Conservation (phyloP, 352 stramenopile genomes). For the Halophytophthora polymorphica region DNA sequence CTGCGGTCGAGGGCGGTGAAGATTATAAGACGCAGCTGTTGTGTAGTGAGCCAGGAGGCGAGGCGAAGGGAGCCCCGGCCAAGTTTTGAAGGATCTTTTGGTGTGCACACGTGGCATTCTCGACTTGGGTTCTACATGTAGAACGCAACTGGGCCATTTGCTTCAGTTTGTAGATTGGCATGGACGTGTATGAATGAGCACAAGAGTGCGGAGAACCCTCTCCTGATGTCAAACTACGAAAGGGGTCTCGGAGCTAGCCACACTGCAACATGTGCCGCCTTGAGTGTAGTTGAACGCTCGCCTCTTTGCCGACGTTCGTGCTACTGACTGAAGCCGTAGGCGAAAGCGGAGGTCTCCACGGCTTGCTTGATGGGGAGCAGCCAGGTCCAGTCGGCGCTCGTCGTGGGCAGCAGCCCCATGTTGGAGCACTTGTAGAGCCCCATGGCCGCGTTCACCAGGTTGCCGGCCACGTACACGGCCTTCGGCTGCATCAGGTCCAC, state of each 20-base stretch:
- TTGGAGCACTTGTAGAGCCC: conserved; percentile 91
- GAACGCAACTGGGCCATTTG: not conserved
- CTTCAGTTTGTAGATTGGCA: conserved; percentile 14
- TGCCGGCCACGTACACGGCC: conserved; percentile 86
- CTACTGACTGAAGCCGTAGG: conserved; percentile 40
- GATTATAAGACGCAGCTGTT: conserved; percentile 27
- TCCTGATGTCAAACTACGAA: no score
- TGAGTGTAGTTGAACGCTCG: no score
- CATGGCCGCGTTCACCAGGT: conserved; percentile 82
- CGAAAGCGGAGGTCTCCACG: conserved; percentile 75
- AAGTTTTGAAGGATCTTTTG: conserved; percentile 24
- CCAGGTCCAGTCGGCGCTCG: conserved; percentile 91
- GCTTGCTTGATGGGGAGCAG: conserved; percentile 83
- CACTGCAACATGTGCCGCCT: no score
- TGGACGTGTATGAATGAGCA: conserved; percentile 27
- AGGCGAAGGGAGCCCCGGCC: conserved; percentile 7
- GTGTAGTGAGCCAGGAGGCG: conserved; percentile 14
- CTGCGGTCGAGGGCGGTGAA: conserved; percentile 6
- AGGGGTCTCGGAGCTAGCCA: not conserved
- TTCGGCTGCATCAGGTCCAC: conserved; percentile 87
- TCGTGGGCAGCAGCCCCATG: conserved; percentile 91
- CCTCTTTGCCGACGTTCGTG: not conserved
- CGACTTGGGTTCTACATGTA: not conserved
- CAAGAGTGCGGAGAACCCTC: no score
- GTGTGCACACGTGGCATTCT: conserved; percentile 11